Evolutionary conservation across 2,329 filamentous ascomycete genomes (phyloP).

Genomic region (Metarhizium sp.): DNA sequence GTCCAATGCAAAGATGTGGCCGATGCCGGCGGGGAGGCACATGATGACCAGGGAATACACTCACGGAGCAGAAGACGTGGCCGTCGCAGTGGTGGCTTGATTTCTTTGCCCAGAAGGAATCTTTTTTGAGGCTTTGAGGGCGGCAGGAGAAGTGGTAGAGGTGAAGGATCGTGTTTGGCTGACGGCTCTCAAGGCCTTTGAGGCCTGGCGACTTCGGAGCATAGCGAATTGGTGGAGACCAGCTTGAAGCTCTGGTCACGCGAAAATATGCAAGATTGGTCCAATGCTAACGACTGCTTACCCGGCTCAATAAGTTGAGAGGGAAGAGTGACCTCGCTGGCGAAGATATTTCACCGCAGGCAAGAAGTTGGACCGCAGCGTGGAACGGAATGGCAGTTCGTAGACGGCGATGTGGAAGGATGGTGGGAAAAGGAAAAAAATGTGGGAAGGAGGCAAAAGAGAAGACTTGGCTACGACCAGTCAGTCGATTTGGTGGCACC

Average conservation of each 20-base stretch:
- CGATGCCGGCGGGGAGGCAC: conserved; percentile 8
- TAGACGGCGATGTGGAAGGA: too few relatives aligned
- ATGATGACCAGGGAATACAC: conserved; percentile 19
- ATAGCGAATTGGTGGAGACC: too few relatives aligned
- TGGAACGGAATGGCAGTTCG: too few relatives aligned
- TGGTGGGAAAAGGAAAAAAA: too few relatives aligned
- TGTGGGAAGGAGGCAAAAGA: too few relatives aligned
- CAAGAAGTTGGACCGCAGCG: too few relatives aligned
- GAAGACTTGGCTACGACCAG: too few relatives aligned
- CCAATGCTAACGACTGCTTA: neutral
- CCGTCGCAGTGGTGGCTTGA: too few relatives aligned
- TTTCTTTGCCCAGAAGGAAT: conserved; percentile 16
- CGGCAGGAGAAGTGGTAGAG: conserved; percentile 26
- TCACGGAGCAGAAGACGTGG: conserved; percentile 38
- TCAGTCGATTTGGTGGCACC: too few relatives aligned
- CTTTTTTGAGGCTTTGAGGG: conserved; percentile 29
- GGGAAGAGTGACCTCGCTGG: neutral
- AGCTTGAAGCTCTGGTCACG: neutral
- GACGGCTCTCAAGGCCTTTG: conserved; percentile 36
- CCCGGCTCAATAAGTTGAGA: neutral
- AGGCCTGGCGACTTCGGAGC: conserved; percentile 39
- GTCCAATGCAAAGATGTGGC: neutral
- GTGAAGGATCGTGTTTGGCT: conserved; percentile 30
- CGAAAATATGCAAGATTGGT: neutral
- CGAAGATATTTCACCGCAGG: neutral